Percentiles rank a stretch among this genome's conserved stretches.
These are phyloP conservation scores for Acer saccharum DNA, from an alignment of 345 rosid genomes.

Conservation along the genomic window DNA sequence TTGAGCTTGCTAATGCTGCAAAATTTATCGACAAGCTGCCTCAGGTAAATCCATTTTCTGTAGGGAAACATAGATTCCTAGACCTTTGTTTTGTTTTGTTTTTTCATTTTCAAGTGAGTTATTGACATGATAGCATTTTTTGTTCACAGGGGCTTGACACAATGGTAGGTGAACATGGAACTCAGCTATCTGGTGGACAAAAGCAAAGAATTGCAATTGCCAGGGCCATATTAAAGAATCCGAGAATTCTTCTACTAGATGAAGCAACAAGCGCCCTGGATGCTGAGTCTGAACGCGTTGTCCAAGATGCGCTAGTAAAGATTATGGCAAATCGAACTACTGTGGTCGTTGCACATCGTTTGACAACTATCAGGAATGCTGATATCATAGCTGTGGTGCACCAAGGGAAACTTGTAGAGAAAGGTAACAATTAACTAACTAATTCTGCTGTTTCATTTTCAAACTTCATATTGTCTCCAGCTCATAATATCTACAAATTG, in stretches of 20 bases:
- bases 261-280: constrained; percentile 91
- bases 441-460: background rate
- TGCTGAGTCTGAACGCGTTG: constrained; percentile 80
- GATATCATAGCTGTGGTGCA: constrained; percentile 76
- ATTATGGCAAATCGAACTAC: constrained; percentile 73
- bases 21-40: constrained; percentile 67
- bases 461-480: background rate
- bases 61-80: background rate
- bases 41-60: constrained; percentile 33
- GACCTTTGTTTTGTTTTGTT: background rate
- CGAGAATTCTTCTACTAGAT: constrained; percentile 82
- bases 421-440: constrained; percentile 44
- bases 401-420: constrained; percentile 72
- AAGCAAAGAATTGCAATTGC: constrained; percentile 74
- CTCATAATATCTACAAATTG: background rate
- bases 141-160: constrained; percentile 69
- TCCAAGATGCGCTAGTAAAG: constrained; percentile 75
- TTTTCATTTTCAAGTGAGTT: background rate
- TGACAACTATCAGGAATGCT: constrained; percentile 78
- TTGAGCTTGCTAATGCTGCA: constrained; percentile 63
- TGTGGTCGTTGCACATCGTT: constrained; percentile 83
- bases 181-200: constrained; percentile 77
- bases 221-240: constrained; percentile 83
- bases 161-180: constrained; percentile 89
- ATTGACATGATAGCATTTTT: background rate